These are phyloP conservation scores for Penstemon newberryi DNA, from an alignment of 257 asterid species.

Conservation along the genomic window DNA sequence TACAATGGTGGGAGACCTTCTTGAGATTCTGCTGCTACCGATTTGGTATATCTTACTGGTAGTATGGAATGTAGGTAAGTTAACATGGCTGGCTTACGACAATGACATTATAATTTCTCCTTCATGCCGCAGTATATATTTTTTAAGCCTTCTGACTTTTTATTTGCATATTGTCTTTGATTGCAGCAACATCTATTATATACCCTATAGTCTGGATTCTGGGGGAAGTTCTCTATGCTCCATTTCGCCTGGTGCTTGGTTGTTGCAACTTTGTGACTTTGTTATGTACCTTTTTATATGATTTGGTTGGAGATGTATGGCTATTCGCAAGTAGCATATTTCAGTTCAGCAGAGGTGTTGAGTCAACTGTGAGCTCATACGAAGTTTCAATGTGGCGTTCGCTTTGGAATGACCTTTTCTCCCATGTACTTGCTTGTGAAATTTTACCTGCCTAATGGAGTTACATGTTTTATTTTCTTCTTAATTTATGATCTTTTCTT, in stretches of 20 bases:
- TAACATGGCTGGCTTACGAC: neutral
- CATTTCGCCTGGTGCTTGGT: constrained; percentile 67
- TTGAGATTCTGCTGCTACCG: constrained; percentile 75
- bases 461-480: constrained; percentile 3
- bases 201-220: constrained; percentile 79
- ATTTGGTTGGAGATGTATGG: constrained; percentile 51
- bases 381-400: constrained; percentile 85
- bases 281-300: constrained; percentile 42
- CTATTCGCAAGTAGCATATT: constrained; percentile 58
- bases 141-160: constrained; percentile 11
- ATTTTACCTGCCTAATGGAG: constrained; percentile 13
- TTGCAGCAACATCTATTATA: constrained; percentile 65
- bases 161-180: constrained; percentile 22
- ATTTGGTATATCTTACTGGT: constrained; percentile 54
- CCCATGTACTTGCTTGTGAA: constrained; percentile 55
- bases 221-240: constrained; percentile 72
- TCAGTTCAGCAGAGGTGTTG: constrained; percentile 60
- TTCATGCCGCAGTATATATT: neutral
- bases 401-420: constrained; percentile 95
- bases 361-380: constrained; percentile 65
- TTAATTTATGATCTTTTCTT: constrained; percentile 21
- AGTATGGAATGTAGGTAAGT: constrained; percentile 68
- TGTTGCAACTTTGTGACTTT: constrained; percentile 50
- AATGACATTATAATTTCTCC: constrained; percentile 3
- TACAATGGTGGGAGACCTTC: constrained; percentile 48